These are phyloP conservation scores for Phytophthora vignae DNA, from an alignment of 352 stramenopile genomes.

Conservation along the genomic window DNA sequence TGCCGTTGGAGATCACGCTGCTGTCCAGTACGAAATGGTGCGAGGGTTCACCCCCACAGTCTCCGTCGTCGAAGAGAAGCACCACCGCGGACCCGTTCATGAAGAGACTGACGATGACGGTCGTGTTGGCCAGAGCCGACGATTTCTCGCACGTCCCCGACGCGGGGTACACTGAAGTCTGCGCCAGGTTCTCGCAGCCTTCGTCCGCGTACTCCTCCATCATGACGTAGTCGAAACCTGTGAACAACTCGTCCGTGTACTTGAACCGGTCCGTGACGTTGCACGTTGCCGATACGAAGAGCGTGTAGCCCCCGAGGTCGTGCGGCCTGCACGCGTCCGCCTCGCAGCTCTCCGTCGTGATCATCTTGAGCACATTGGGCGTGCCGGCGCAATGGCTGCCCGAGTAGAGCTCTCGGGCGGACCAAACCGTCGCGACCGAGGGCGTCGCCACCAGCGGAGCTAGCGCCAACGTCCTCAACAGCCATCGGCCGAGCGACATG, in stretches of 20 bases:
- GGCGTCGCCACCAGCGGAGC: constrained; percentile 11
- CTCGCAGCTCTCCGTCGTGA: constrained; percentile 25
- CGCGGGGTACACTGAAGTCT: constrained; percentile 39
- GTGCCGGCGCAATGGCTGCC: constrained; percentile 42
- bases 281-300: constrained; percentile 34
- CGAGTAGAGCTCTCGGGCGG: constrained; percentile 34
- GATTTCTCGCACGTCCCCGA: constrained; percentile 39
- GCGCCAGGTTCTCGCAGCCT: constrained; percentile 29
- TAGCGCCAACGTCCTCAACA: constrained; percentile 13
- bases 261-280: constrained; percentile 42
- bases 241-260: constrained; percentile 32
- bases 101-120: constrained; percentile 37
- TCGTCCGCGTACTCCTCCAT: constrained; percentile 39
- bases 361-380: constrained; percentile 37
- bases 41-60: constrained; percentile 26
- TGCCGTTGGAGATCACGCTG: constrained; percentile 19
- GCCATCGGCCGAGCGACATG: constrained; percentile 26
- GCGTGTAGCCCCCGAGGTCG: constrained; percentile 30
- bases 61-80: constrained; percentile 26
- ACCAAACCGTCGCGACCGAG: constrained; percentile 33
- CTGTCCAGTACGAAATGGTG: constrained; percentile 22
- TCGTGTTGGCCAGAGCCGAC: constrained; percentile 29
- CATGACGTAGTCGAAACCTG: constrained; percentile 39
- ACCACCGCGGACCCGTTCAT: constrained; percentile 29
- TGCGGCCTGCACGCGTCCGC: constrained; percentile 26